phyloP scores from a whole-genome alignment of 169 alveolate species.

The Cryptosporidium tyzzeri region DNA sequence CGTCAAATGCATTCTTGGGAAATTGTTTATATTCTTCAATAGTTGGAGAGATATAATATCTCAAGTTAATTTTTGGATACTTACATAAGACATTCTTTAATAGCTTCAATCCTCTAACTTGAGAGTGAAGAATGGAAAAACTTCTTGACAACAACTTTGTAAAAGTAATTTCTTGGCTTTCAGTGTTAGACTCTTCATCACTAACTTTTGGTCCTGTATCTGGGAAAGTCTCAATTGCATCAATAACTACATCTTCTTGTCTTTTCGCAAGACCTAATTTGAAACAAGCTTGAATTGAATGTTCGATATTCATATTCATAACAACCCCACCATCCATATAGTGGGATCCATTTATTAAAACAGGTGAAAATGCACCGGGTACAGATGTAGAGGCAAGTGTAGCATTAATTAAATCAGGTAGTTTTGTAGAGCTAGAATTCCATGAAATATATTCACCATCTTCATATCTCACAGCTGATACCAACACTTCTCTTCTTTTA shows the following conservation, averaged over 20 bases:
- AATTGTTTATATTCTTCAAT: conserved; percentile 53
- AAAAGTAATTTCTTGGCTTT: conserved; percentile 24
- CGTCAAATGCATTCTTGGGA: conserved; percentile 73
- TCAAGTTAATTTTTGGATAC: conserved; percentile 44
- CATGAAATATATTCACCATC: conserved; percentile 68
- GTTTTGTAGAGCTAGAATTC: conserved; percentile 49
- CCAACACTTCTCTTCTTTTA: conserved; percentile 58
- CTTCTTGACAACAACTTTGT: conserved; percentile 48
- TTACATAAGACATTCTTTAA: conserved; percentile 38
- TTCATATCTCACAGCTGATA: conserved; percentile 73
- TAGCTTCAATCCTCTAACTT: conserved; percentile 59
- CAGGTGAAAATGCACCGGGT: conserved; percentile 75
- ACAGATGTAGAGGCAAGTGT: conserved; percentile 72
- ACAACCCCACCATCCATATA: conserved; percentile 72
- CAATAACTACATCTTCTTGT: conserved; percentile 71
- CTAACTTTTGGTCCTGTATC: conserved; percentile 21
- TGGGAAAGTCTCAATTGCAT: conserved; percentile 69
- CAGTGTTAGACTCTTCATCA: conserved; percentile 1
- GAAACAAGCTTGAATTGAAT: conserved; percentile 71
- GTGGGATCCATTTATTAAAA: conserved; percentile 58
- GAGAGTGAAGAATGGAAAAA: conserved; percentile 59
- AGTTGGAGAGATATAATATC: conserved; percentile 60
- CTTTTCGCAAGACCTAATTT: conserved; percentile 52
- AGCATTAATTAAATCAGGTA: conserved; percentile 60
- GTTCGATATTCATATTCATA: conserved; percentile 68